Percentiles rank a stretch among this genome's conserved stretches.
These are phyloP conservation scores for Annulohypoxylon bovei DNA, from an alignment of 495 filamentous ascomycete genomes.

Conservation along the genomic window DNA sequence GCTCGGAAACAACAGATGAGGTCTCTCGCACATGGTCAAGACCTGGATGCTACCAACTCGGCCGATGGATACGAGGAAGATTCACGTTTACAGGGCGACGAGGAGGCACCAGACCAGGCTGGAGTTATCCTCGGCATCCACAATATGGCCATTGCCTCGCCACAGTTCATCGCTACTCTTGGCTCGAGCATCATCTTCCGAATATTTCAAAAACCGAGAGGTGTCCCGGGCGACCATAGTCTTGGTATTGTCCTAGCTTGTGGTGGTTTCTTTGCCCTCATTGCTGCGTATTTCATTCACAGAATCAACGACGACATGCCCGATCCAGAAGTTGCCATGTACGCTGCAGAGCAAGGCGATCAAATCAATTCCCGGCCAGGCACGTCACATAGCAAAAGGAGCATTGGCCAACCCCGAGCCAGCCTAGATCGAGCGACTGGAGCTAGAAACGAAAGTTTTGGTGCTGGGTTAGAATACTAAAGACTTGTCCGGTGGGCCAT, in stretches of 20 bases:
- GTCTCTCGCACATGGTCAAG: conserved; percentile 24
- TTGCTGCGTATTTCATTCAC: conserved; percentile 75
- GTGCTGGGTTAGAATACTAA: conserved; percentile 57
- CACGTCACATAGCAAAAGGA: conserved; percentile 46
- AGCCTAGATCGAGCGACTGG: conserved; percentile 56
- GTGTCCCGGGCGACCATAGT: conserved; percentile 82
- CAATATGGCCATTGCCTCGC: conserved; percentile 88
- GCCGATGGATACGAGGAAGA: conserved; percentile 40
- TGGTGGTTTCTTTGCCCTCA: conserved; percentile 78
- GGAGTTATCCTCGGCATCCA: conserved; percentile 91
- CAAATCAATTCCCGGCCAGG: conserved; percentile 36
- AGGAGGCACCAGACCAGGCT: conserved; percentile 73
- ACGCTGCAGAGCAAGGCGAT: conserved; percentile 55
- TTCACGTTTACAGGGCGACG: conserved; percentile 47
- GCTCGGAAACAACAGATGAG: conserved; percentile 55
- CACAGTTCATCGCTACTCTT: conserved; percentile 87
- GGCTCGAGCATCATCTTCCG: conserved; percentile 83
- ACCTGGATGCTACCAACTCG: conserved; percentile 1
- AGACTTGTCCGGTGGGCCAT: conserved; percentile 14
- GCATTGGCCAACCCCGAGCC: conserved; percentile 47
- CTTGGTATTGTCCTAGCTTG: conserved; percentile 85
- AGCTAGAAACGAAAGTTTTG: conserved; percentile 58
- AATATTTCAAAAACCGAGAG: conserved; percentile 81
- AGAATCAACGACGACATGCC: conserved; percentile 57
- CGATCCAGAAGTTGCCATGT: conserved; percentile 46